These are phyloP conservation scores for Fusarium luffae DNA, from an alignment of 2,329 filamentous ascomycete species.

Conservation along the genomic window DNA sequence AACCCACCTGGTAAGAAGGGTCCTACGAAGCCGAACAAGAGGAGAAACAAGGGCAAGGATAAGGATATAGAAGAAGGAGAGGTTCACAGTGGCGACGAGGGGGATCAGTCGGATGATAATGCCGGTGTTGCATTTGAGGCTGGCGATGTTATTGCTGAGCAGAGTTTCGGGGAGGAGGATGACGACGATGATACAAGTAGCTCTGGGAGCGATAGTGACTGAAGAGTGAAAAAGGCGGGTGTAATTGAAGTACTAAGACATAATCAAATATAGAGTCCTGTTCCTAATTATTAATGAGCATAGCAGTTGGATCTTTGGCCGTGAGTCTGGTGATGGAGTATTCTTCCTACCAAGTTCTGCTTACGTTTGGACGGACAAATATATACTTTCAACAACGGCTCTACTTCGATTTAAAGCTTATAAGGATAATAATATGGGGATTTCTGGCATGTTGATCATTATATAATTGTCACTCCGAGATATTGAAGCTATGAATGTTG, in stretches of 20 bases:
- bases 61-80: slow-evolving; percentile 51
- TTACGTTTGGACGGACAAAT: neutral
- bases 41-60: slow-evolving; percentile 40
- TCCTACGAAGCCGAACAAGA: slow-evolving; percentile 30
- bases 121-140: slow-evolving; percentile 41
- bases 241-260: neutral
- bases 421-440: accelerated
- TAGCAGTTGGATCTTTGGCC: neutral
- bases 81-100: slow-evolving; percentile 46
- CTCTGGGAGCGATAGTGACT: slow-evolving; percentile 54
- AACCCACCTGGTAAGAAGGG: slow-evolving; percentile 35
- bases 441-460: neutral
- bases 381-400: neutral
- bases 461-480: neutral
- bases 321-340: neutral
- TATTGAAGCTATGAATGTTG: neutral
- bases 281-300: neutral
- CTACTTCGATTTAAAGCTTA: neutral
- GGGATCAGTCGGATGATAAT: slow-evolving; percentile 39
- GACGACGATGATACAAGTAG: slow-evolving; percentile 56
- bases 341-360: neutral
- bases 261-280: neutral
- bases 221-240: neutral
- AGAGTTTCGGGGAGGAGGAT: slow-evolving; percentile 53
- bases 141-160: slow-evolving; percentile 54